Evolutionary conservation across 2,329 filamentous ascomycete species (phyloP), one percentile per base, ranked within the genome.

Genomic region (Epicoccum nigrum): DNA sequence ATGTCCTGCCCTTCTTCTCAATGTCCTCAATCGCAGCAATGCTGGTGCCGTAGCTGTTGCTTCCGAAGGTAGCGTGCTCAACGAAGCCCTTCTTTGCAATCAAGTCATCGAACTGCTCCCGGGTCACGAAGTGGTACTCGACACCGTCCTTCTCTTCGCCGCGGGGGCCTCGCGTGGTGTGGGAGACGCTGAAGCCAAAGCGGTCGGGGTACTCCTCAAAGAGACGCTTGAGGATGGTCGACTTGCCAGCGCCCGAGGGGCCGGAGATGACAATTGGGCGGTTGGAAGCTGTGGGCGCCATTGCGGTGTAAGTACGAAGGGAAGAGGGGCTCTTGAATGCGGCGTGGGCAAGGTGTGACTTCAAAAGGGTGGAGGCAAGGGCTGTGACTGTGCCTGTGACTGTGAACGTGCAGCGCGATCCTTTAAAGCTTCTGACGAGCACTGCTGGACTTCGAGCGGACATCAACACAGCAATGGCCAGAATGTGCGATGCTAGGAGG

Each of bases 11-110:
- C 76, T 86, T 84, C 54, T 84, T 82, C 2, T 83, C 83, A 71
- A 92, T 86, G 66, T 90, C 85, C 73, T 87, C 83, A 57, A 96
- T 90, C 21, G 90, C 90, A 74, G 82, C 80, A 68, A 90, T 86
- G 70, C 85, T 90, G 4, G 92, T 96, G 49, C 92, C 92, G 76
- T 97, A 97, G 68, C 85, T 79, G 76, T 97, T 96, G 46, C 85
- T 86, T 32, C 91, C 86, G 72, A 96, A 97, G 71, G 88, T 79
- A 46, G 92, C 92, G 77, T 89, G 85, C 80, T 97, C 92, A 56
- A 96, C 87, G 74, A 97, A 96, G 9, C 86, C 88, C 48, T 82
- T 77, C 17, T 77, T 63, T 0, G 78, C 77, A 1, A 89, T 68
- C 23, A 88, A 58, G n/a, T 79, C 71, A 32, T 71, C 65, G 57